These are phyloP conservation scores for Kwoniella dejecticola DNA, from an alignment of 768 basidiomycete genomes.

Conservation along the genomic window DNA sequence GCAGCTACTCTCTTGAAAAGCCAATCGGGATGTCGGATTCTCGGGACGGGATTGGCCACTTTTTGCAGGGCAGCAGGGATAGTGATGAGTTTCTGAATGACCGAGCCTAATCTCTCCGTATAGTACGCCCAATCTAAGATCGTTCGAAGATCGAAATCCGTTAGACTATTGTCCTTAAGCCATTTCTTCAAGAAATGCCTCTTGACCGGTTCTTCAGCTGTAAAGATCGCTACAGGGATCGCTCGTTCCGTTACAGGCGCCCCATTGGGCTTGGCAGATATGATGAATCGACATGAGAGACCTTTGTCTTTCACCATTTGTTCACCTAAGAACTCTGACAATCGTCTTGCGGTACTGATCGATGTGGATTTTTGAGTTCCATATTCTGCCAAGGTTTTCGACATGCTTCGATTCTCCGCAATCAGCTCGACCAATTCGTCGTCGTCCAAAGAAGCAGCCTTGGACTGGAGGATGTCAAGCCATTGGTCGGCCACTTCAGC, in stretches of 20 bases:
- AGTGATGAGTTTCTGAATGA: conserved; percentile 97
- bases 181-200: conserved; percentile 88
- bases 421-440: conserved; percentile 96
- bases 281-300: conserved; percentile 97
- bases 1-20: conserved; percentile 85
- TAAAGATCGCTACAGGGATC: conserved; percentile 95
- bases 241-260: conserved; percentile 97
- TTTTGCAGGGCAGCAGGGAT: conserved; percentile 99
- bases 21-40: conserved; percentile 97
- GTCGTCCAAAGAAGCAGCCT: conserved; percentile 78
- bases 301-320: conserved; percentile 99
- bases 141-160: conserved; percentile 84
- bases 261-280: conserved; percentile 86
- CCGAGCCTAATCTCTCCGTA: conserved; percentile 93
- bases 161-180: conserved; percentile 88
- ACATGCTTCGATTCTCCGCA: conserved; percentile 98
- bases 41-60: conserved; percentile 91
- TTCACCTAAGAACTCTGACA: conserved; percentile 95
- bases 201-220: conserved; percentile 89
- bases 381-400: conserved; percentile 93
- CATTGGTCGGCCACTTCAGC: conserved; percentile 93
- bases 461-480: conserved; percentile 91
- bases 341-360: conserved; percentile 89
- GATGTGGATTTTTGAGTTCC: conserved; percentile 96
- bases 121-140: conserved; percentile 99